These are phyloP conservation scores for Mortierella alpina DNA, from an alignment of 192 early-diverging fungal genomes.

Conservation along the genomic window DNA sequence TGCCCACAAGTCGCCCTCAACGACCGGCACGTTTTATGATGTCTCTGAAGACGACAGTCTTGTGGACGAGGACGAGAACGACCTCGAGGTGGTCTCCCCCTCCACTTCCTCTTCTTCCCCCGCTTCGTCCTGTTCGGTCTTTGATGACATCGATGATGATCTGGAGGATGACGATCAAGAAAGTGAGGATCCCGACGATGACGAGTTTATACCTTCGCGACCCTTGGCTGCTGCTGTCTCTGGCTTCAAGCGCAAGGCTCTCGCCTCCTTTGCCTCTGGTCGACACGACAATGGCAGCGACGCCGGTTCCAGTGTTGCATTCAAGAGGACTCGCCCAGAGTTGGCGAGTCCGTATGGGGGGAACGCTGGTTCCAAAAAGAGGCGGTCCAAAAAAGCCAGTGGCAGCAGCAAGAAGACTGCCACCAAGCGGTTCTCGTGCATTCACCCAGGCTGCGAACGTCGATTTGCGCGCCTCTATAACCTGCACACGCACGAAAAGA, in stretches of 20 bases:
- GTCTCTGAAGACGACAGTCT: too few relatives aligned
- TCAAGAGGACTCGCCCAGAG: constrained; percentile 44
- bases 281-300: background rate
- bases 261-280: background rate
- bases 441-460: constrained; percentile 57
- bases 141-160: background rate
- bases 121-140: background rate
- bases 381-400: constrained; percentile 1
- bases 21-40: too few relatives aligned
- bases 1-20: too few relatives aligned
- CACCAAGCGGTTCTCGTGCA: constrained; percentile 60
- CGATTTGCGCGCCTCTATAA: constrained; percentile 73
- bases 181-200: constrained; percentile 9
- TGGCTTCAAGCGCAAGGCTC: constrained; percentile 24
- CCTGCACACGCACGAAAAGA: constrained; percentile 68
- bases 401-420: background rate
- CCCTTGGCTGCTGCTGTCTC: constrained; percentile 13
- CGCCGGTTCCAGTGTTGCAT: background rate
- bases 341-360: constrained; percentile 44
- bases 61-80: too few relatives aligned
- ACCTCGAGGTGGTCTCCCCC: too few relatives aligned
- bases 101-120: background rate
- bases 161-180: constrained; percentile 2
- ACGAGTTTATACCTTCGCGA: constrained; percentile 19
- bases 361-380: constrained; percentile 10